Evolutionary conservation across 192 early-diverging fungal species (phyloP).

Genomic region (Rhizophlyctis rosea): DNA sequence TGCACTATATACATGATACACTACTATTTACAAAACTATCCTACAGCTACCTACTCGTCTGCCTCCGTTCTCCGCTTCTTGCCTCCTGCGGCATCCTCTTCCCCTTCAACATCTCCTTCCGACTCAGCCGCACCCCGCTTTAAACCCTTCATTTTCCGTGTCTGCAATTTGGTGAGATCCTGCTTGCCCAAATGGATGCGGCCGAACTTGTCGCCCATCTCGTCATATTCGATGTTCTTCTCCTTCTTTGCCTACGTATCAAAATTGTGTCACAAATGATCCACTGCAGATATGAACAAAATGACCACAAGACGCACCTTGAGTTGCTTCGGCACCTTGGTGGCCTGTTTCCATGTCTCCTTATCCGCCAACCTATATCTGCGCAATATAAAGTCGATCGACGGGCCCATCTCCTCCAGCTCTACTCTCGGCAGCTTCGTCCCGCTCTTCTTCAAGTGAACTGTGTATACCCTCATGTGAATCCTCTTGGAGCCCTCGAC

Average conservation of each 20-base stretch:
- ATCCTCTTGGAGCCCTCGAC: conserved; percentile 63
- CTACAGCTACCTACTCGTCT: background rate
- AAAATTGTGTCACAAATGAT: background rate
- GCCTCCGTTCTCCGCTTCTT: background rate
- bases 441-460: conserved; percentile 80
- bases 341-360: conserved; percentile 82
- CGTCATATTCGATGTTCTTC: conserved; percentile 90
- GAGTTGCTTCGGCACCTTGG: conserved; percentile 81
- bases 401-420: conserved; percentile 90
- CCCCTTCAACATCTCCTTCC: conserved; percentile 39
- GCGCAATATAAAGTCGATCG: conserved; percentile 75
- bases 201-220: conserved; percentile 88
- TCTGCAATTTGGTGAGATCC: conserved; percentile 89
- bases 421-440: conserved; percentile 84
- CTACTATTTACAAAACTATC: background rate
- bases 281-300: background rate
- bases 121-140: conserved; percentile 55
- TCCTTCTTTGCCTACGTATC: conserved; percentile 66
- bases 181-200: conserved; percentile 91
- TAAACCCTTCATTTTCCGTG: conserved; percentile 97
- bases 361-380: conserved; percentile 67
- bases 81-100: conserved; percentile 8
- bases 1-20: background rate
- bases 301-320: conserved; percentile 49
- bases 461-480: conserved; percentile 78